These are phyloP conservation scores for Leccinum aurantiacum DNA, from an alignment of 768 basidiomycete genomes.

Conservation along the genomic window DNA sequence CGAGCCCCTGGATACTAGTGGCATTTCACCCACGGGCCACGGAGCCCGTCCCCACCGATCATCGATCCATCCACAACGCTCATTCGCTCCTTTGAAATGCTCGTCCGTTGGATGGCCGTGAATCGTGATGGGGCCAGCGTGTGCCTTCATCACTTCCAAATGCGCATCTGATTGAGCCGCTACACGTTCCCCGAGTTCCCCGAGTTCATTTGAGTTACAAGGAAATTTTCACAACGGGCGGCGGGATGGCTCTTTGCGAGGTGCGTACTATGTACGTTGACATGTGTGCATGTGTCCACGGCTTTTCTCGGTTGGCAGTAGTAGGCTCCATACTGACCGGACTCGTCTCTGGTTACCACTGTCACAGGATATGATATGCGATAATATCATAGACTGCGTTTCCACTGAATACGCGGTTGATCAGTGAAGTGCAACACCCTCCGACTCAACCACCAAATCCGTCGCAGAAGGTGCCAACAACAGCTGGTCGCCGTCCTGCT, in stretches of 20 bases:
- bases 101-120: not conserved
- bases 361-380: not conserved
- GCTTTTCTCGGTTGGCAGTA: not conserved
- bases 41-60: not conserved
- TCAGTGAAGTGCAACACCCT: not conserved
- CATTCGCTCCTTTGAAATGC: not conserved
- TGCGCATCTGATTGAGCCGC: not conserved
- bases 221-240: not conserved
- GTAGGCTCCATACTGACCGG: not conserved
- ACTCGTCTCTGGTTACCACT: not conserved
- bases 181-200: not conserved
- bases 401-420: not conserved
- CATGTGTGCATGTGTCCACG: not conserved
- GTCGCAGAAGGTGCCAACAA: not conserved
- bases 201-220: not conserved
- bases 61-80: not conserved
- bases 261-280: not conserved
- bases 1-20: not conserved
- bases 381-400: not conserved
- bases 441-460: not conserved
- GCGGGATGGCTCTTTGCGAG: not conserved
- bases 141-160: not conserved
- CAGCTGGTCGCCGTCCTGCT: not conserved
- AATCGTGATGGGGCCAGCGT: too few species aligned
- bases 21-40: too few species aligned